Conservation (phyloP, 805 yeast species). For the Diddensiella santjacobensis region DNA sequence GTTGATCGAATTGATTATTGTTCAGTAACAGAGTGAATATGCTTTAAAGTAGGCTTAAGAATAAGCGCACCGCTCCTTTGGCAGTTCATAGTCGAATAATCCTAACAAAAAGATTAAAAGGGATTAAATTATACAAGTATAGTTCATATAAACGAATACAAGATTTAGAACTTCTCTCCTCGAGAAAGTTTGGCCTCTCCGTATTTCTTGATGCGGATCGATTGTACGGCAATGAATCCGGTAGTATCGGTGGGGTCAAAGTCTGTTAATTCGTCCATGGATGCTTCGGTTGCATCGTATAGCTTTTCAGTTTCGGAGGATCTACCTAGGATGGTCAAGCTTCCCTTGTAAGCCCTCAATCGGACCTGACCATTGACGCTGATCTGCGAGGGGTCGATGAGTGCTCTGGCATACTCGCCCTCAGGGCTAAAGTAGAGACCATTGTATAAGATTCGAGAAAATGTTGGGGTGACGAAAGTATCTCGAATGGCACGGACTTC, state of each 20-base stretch:
- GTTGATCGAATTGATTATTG: too few species aligned
- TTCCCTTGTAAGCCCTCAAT: conserved; percentile 90
- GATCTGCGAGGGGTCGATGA: conserved; percentile 84
- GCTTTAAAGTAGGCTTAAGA: too few species aligned
- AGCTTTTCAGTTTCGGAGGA: conserved; percentile 92
- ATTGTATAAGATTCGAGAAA: conserved; percentile 87
- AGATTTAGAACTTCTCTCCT: conserved; percentile 44
- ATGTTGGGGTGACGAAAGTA: conserved; percentile 87
- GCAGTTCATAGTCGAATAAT: too few species aligned
- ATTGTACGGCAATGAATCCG: conserved; percentile 97
- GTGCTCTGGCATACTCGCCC: conserved; percentile 83
- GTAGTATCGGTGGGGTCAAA: conserved; percentile 95
- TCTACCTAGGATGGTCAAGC: conserved; percentile 82
- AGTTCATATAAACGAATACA: too few species aligned
- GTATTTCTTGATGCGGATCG: conserved; percentile 96
- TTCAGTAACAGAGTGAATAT: too few species aligned
- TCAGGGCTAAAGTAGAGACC: conserved; percentile 99
- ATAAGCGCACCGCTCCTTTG: too few species aligned
- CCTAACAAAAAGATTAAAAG: too few species aligned
- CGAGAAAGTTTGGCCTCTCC: conserved; percentile 91
- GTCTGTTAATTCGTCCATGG: conserved; percentile 98
- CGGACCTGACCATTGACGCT: conserved; percentile 97
- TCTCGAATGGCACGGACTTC: conserved; percentile 98
- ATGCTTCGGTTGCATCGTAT: conserved; percentile 96
- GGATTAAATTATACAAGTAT: too few species aligned